These are phyloP conservation scores for Setaria viridis DNA, from an alignment of 202 grass and related monocot species.

Conservation along the genomic window DNA sequence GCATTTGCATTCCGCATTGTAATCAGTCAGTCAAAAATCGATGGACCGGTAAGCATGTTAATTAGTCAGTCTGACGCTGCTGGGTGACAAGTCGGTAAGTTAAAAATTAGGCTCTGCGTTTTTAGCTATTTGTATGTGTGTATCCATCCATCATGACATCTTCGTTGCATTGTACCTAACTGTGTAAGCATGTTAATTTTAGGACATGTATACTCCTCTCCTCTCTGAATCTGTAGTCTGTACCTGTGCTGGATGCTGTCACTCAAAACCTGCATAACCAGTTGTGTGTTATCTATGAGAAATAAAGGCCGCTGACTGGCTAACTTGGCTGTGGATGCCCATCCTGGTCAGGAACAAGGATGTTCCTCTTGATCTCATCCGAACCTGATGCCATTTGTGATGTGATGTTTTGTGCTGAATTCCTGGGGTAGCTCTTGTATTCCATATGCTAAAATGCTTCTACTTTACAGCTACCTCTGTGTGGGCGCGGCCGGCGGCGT, in stretches of 20 bases:
- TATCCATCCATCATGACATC: not conserved
- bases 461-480: not conserved
- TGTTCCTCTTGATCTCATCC: not conserved
- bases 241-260: slow-evolving; percentile 20
- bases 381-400: slow-evolving; percentile 16
- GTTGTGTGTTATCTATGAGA: slow-evolving; percentile 11
- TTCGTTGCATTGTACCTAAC: slow-evolving; percentile 39
- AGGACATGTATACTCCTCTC: slow-evolving; percentile 44
- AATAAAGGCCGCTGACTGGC: slow-evolving; percentile 30
- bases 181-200: slow-evolving; percentile 56
- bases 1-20: slow-evolving; percentile 46
- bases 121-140: slow-evolving; percentile 46
- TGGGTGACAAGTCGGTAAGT: slow-evolving; percentile 42
- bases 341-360: not conserved
- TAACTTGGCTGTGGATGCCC: slow-evolving; percentile 9
- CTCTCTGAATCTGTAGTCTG: slow-evolving; percentile 22
- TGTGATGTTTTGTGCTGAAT: slow-evolving; percentile 2
- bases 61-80: slow-evolving; percentile 68
- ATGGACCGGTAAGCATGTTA: slow-evolving; percentile 48
- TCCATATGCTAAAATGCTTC: not conserved
- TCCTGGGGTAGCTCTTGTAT: not conserved
- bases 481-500: too few relatives aligned
- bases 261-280: slow-evolving; percentile 31
- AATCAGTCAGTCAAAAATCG: slow-evolving; percentile 34
- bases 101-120: slow-evolving; percentile 42